These are phyloP conservation scores for Globisporangium spinosum DNA, from an alignment of 352 stramenopile genomes.

Conservation along the genomic window DNA sequence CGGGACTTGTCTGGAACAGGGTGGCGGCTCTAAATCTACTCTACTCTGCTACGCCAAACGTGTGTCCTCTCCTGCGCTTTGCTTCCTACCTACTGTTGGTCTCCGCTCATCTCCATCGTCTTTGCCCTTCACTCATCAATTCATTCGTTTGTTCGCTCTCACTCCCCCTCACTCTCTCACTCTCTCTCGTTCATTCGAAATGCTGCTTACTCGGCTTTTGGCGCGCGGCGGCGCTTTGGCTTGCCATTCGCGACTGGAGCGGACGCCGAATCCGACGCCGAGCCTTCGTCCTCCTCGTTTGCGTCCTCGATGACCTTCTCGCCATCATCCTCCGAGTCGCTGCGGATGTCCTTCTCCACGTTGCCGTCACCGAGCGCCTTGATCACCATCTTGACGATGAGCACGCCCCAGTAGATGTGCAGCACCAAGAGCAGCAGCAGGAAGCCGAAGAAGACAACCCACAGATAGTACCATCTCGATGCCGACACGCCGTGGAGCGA, in stretches of 20 bases:
- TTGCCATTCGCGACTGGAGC: constrained; percentile 24
- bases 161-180: constrained; percentile 1
- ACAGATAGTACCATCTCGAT: constrained; percentile 55
- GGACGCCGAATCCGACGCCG: constrained; percentile 18
- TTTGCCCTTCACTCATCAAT: neutral
- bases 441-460: constrained; percentile 50
- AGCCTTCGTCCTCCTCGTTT: constrained; percentile 20
- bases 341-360: constrained; percentile 81
- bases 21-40: constrained; percentile 5
- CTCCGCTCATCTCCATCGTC: neutral
- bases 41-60: constrained; percentile 4
- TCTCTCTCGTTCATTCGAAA: neutral
- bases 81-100: neutral
- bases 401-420: constrained; percentile 71
- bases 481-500: constrained; percentile 33
- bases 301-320: constrained; percentile 25
- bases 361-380: constrained; percentile 59
- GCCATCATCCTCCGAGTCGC: constrained; percentile 66
- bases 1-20: neutral
- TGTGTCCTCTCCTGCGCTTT: neutral
- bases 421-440: constrained; percentile 58
- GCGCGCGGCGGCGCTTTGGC: constrained; percentile 52
- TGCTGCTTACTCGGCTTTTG: constrained; percentile 53
- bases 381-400: constrained; percentile 76
- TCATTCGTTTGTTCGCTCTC: constrained; percentile 5